Conservation (phyloP, 2,329 filamentous ascomycete species). For the Fusarium buharicum region DNA sequence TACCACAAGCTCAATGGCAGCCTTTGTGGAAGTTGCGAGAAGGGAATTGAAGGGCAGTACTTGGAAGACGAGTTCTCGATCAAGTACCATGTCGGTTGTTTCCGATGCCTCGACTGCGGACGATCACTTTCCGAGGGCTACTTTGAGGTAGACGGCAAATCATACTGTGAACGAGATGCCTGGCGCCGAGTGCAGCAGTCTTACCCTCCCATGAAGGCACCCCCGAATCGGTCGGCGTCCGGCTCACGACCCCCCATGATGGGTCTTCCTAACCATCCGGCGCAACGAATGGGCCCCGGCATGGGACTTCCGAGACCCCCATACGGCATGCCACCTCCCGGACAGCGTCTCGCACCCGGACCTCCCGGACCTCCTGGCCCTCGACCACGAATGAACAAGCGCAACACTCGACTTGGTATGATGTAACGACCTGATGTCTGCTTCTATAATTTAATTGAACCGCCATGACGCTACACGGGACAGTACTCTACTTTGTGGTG, state of each 20-base stretch:
- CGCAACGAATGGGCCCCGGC: slow-evolving; percentile 36
- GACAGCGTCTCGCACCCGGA: slow-evolving; percentile 47
- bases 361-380: slow-evolving; percentile 47
- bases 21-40: slow-evolving; percentile 80
- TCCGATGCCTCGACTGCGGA: slow-evolving; percentile 84
- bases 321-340: slow-evolving; percentile 41
- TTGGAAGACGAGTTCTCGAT: slow-evolving; percentile 80
- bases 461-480: slow-evolving; percentile 30
- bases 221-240: slow-evolving; percentile 23
- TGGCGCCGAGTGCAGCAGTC: slow-evolving; percentile 62
- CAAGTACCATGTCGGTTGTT: slow-evolving; percentile 90
- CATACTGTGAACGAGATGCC: slow-evolving; percentile 90
- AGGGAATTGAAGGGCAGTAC: slow-evolving; percentile 93
- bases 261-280: slow-evolving; percentile 44
- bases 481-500: slow-evolving; percentile 27
- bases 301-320: slow-evolving; percentile 42
- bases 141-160: slow-evolving; percentile 83
- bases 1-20: slow-evolving; percentile 94
- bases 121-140: slow-evolving; percentile 83
- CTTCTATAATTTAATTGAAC: slow-evolving; percentile 15
- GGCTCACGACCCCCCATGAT: slow-evolving; percentile 42
- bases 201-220: slow-evolving; percentile 31
- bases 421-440: slow-evolving; percentile 53
- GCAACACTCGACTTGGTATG: slow-evolving; percentile 69
- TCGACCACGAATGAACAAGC: slow-evolving; percentile 68